These are phyloP conservation scores for Colletotrichum simmondsii DNA, from an alignment of 2,329 filamentous ascomycete species.

Conservation along the genomic window DNA sequence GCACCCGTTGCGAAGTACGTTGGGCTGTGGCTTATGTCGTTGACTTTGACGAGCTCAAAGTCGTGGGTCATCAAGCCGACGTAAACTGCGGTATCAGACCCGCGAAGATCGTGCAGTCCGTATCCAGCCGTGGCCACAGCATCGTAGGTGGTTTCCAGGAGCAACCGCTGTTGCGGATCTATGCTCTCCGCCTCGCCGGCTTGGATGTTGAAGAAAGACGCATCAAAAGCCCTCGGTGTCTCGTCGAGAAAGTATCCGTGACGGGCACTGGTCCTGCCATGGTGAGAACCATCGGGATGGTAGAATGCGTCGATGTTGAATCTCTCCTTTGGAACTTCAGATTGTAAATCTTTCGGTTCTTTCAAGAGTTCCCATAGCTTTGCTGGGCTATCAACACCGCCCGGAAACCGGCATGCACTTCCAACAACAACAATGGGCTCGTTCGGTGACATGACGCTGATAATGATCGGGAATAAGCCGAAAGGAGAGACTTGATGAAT, in stretches of 20 bases:
- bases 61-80: constrained; percentile 40
- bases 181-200: constrained; percentile 42
- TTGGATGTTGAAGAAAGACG: constrained; percentile 43
- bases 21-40: constrained; percentile 38
- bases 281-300: constrained; percentile 5
- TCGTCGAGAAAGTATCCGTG: constrained; percentile 36
- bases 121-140: constrained; percentile 37
- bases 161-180: constrained; percentile 47
- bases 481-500: neutral
- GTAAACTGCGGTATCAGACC: constrained; percentile 13
- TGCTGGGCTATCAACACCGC: constrained; percentile 35
- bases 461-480: neutral
- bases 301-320: constrained; percentile 17
- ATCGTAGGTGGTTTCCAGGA: constrained; percentile 49
- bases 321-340: constrained; percentile 7
- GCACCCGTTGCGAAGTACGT: constrained; percentile 46
- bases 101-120: neutral
- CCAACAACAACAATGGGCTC: constrained; percentile 40
- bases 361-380: constrained; percentile 36
- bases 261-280: constrained; percentile 37
- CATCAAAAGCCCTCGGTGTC: constrained; percentile 38
- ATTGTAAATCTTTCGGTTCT: constrained; percentile 19
- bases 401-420: constrained; percentile 38
- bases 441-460: neutral
- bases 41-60: constrained; percentile 36